phyloP scores from a whole-genome alignment of 352 stramenopile species.

The Pythium apleroticum region DNA sequence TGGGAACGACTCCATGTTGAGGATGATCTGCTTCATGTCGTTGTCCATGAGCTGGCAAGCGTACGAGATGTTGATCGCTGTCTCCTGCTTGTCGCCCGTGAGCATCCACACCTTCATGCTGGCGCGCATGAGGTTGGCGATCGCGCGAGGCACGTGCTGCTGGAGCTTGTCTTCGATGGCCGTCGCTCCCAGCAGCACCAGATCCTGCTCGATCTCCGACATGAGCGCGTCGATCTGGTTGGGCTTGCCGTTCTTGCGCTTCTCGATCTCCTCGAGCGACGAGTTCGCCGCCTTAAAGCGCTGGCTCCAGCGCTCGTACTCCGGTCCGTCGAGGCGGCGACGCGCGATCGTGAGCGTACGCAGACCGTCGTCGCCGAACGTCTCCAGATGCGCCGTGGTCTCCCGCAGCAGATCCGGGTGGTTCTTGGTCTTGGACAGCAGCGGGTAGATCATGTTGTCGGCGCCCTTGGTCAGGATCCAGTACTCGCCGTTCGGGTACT shows the following conservation, averaged over 20 bases:
- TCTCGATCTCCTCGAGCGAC: conserved; percentile 77
- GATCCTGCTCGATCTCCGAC: conserved; percentile 77
- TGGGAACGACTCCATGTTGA: conserved; percentile 65
- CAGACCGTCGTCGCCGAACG: conserved; percentile 80
- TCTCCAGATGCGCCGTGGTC: conserved; percentile 68
- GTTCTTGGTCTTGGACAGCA: conserved; percentile 61
- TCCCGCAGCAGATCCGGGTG: conserved; percentile 53
- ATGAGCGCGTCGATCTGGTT: conserved; percentile 77
- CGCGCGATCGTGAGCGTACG: conserved; percentile 83
- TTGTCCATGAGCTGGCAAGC: conserved; percentile 87
- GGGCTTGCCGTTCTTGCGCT: conserved; percentile 62
- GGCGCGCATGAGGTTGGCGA: conserved; percentile 80
- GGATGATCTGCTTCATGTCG: conserved; percentile 78
- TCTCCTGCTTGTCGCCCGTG: conserved; percentile 94
- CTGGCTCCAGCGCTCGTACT: conserved; percentile 65
- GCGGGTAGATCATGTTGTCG: conserved; percentile 92
- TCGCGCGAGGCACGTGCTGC: conserved; percentile 83
- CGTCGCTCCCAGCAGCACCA: conserved; percentile 84
- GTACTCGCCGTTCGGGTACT: conserved; percentile 69
- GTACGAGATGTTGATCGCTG: conserved; percentile 94
- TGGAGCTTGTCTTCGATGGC: conserved; percentile 95
- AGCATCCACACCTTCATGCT: conserved; percentile 94
- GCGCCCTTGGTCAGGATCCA: conserved; percentile 88
- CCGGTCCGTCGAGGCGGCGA: conserved; percentile 45
- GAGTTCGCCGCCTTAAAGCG: conserved; percentile 65